These are phyloP conservation scores for Pezicula neosporulosa DNA, from an alignment of 2,329 filamentous ascomycete species.

Conservation along the genomic window DNA sequence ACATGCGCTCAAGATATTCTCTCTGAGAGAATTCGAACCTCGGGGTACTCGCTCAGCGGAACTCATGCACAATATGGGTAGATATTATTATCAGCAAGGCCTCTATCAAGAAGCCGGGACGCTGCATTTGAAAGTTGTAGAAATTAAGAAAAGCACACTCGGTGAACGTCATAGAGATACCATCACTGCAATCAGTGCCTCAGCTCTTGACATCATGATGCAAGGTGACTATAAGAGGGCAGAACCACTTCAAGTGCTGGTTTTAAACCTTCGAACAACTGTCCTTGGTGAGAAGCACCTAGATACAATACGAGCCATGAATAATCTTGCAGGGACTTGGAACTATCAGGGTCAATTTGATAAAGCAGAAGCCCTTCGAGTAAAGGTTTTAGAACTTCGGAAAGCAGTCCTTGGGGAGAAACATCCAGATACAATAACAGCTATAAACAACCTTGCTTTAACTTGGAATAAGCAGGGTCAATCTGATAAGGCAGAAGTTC, in stretches of 20 bases:
- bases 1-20: conserved; percentile 23
- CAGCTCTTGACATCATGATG: no score
- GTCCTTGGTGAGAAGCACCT: not conserved
- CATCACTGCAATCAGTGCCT: no score
- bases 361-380: conserved; percentile 19
- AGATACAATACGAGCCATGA: not conserved
- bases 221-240: not conserved
- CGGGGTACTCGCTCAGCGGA: conserved; percentile 10
- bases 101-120: no score
- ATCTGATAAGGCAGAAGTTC: conserved; percentile 22
- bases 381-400: conserved; percentile 9
- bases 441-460: conserved; percentile 19
- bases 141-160: no score
- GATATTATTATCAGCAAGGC: conserved; percentile 13
- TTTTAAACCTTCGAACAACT: not conserved
- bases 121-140: no score
- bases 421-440: conserved; percentile 20
- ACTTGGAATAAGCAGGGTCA: conserved; percentile 16
- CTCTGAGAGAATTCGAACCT: conserved; percentile 20
- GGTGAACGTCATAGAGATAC: no score
- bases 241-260: not conserved
- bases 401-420: conserved; percentile 17
- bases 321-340: not conserved
- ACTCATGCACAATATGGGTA: conserved; percentile 9
- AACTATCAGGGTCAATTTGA: conserved; percentile 19